Percentiles rank a stretch among this genome's conserved stretches.
Evolutionary conservation across 148 eudicot genomes (phyloP).

Genomic region (Fagopyrum esculentum): DNA sequence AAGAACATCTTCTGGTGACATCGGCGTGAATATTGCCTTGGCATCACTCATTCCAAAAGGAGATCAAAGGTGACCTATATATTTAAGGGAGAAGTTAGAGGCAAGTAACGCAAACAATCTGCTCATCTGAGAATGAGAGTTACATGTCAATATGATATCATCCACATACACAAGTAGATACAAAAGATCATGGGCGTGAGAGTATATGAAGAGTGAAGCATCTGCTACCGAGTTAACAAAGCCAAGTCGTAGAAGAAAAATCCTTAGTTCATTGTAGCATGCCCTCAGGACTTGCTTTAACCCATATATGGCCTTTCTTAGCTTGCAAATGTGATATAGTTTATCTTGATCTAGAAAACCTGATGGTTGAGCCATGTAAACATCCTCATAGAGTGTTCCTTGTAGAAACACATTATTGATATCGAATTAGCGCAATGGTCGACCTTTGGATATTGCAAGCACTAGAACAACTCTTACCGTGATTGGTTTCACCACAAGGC

Average conservation of each 20-base stretch:
- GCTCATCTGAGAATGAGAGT: background rate
- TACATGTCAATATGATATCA: background rate
- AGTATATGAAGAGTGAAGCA: background rate
- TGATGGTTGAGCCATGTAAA: background rate
- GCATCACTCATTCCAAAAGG: background rate
- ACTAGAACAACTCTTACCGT: no score
- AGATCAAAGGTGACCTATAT: background rate
- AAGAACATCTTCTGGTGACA: background rate
- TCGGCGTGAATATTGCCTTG: background rate
- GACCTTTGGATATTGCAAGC: no score
- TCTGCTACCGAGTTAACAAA: background rate
- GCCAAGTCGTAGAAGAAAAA: background rate
- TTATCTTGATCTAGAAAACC: background rate
- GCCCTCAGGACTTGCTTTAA: background rate
- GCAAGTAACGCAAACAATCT: background rate
- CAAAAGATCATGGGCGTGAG: no score
- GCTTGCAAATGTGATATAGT: background rate
- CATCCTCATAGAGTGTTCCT: background rate
- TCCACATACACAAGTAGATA: background rate
- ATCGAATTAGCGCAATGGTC: background rate
- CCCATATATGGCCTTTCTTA: background rate
- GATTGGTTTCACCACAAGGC: no score
- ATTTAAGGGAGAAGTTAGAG: background rate
- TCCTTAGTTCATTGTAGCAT: background rate
- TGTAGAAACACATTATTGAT: background rate